phyloP scores from a whole-genome alignment of 1,139 yeast genomes.

The Kodamaea ohmeri region DNA sequence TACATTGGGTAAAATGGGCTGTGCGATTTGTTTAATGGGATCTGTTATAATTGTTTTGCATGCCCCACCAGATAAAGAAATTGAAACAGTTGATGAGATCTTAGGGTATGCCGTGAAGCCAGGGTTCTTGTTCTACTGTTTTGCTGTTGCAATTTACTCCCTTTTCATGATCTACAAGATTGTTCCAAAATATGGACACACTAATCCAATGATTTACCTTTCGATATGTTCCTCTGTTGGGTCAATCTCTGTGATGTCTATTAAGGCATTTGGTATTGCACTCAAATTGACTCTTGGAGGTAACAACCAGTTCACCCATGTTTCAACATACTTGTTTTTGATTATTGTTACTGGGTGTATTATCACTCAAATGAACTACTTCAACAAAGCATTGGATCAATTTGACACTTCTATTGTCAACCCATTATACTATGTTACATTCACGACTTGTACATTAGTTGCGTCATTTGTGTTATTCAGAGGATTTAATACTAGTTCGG shows the following conservation, averaged over 20 bases:
- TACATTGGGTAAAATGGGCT: constrained; percentile 87
- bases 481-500: constrained; percentile 82
- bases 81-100: constrained; percentile 85
- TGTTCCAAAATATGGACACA: constrained; percentile 77
- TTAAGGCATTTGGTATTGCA: constrained; percentile 92
- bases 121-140: constrained; percentile 68
- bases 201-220: constrained; percentile 85
- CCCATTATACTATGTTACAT: constrained; percentile 87
- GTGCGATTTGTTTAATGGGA: constrained; percentile 87
- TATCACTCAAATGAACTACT: constrained; percentile 88
- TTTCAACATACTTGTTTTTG: constrained; percentile 80
- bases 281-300: constrained; percentile 81
- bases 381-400: constrained; percentile 90
- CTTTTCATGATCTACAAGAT: constrained; percentile 78
- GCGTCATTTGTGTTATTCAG: constrained; percentile 86
- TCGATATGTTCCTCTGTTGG: constrained; percentile 91
- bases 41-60: constrained; percentile 87
- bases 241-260: constrained; percentile 86
- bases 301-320: constrained; percentile 84
- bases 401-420: constrained; percentile 91
- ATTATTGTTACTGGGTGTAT: constrained; percentile 79
- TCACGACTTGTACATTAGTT: constrained; percentile 81
- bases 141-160: constrained; percentile 62
- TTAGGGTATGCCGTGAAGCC: constrained; percentile 78
- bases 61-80: constrained; percentile 92